Evolutionary conservation across 192 early-diverging fungal genomes (phyloP).

Genomic region (Gamsiella multidivaricata): DNA sequence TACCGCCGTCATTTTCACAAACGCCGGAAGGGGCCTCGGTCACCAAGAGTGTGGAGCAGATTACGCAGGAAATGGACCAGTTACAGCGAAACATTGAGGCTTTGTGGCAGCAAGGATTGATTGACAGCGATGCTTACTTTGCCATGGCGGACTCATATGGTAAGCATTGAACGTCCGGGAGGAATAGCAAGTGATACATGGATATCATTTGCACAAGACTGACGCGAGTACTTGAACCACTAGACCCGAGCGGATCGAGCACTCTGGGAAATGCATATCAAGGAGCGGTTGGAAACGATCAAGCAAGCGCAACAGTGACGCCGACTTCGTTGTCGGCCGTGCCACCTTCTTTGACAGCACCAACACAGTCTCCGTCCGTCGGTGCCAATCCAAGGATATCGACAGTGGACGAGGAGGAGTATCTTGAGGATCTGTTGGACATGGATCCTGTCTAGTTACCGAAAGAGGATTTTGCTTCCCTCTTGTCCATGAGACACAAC

Average conservation of each 20-base stretch:
- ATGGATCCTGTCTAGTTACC: constrained; percentile 14
- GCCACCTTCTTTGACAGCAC: neutral
- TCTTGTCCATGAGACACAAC: neutral
- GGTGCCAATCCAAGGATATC: constrained; percentile 42
- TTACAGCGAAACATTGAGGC: constrained; percentile 38
- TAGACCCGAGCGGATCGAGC: constrained; percentile 2
- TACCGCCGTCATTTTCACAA: constrained; percentile 28
- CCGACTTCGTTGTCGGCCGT: neutral
- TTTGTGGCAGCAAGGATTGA: constrained; percentile 26
- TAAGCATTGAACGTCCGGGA: neutral
- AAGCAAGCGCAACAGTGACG: neutral
- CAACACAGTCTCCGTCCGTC: neutral
- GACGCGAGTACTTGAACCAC: too few relatives aligned
- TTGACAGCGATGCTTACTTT: constrained; percentile 32
- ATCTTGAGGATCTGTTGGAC: constrained; percentile 35
- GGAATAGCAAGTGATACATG: neutral
- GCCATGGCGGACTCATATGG: constrained; percentile 14
- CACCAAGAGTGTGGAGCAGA: constrained; percentile 36
- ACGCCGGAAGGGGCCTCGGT: constrained; percentile 21
- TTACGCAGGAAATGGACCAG: constrained; percentile 28
- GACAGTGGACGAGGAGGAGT: constrained; percentile 23
- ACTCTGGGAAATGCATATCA: constrained; percentile 6
- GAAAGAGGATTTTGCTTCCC: neutral
- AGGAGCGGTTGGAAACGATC: neutral
- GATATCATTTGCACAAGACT: too few relatives aligned